Conservation (phyloP, 257 asterid species). For the Scutellaria barbata region DNA sequence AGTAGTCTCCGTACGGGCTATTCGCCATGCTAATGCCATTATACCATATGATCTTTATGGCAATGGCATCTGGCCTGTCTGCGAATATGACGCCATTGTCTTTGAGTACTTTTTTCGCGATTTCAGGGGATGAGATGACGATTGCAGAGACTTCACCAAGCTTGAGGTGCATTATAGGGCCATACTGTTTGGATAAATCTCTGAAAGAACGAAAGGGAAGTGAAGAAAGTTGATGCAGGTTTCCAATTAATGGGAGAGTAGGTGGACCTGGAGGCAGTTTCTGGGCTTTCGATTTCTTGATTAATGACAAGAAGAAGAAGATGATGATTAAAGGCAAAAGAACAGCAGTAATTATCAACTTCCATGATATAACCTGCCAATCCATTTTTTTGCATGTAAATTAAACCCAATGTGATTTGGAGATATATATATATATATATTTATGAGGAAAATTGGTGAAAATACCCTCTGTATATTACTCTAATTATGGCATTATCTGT, state of each 20-base stretch:
- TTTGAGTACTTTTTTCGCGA: slow-evolving; percentile 7
- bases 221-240: slow-evolving; percentile 16
- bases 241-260: slow-evolving; percentile 33
- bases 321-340: too few species aligned
- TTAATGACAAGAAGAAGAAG: background rate
- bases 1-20: slow-evolving; percentile 23
- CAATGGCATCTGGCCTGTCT: background rate
- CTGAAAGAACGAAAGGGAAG: slow-evolving; percentile 29
- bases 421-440: too few species aligned
- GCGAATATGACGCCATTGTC: background rate
- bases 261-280: slow-evolving; percentile 36
- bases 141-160: slow-evolving; percentile 21
- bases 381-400: too few species aligned
- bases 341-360: background rate
- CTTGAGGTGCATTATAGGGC: slow-evolving; percentile 28
- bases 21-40: background rate
- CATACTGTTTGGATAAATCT: slow-evolving; percentile 29
- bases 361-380: too few species aligned
- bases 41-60: slow-evolving; percentile 15
- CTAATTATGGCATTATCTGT: too few species aligned
- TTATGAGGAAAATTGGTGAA: too few species aligned
- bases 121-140: slow-evolving; percentile 29
- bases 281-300: too few species aligned
- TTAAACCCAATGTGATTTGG: too few species aligned
- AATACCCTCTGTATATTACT: too few species aligned